Conservation (phyloP, 176 grass and related monocot genomes). For the Triticum timopheevii region DNA sequence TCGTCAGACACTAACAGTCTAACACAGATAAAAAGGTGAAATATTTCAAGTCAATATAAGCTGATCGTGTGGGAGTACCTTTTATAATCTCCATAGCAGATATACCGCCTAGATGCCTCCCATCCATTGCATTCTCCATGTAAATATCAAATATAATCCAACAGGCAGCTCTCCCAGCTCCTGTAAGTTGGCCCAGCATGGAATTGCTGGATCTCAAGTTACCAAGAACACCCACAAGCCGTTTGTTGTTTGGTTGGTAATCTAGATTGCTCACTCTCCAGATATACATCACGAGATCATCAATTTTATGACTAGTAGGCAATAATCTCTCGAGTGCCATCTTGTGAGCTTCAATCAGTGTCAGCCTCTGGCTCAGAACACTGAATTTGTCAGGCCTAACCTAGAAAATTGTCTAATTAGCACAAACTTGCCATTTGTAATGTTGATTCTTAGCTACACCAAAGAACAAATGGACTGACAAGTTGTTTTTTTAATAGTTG, state of each 20-base stretch:
- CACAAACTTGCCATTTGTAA: conserved; percentile 33
- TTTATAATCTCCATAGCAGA: conserved; percentile 59
- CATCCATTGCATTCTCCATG: conserved; percentile 74
- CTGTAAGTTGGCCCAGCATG: conserved; percentile 46
- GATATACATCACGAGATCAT: conserved; percentile 48
- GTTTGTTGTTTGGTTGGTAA: conserved; percentile 55
- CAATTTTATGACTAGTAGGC: conserved; percentile 41
- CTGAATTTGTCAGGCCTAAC: conserved; percentile 89
- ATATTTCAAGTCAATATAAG: not conserved
- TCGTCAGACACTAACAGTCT: not conserved
- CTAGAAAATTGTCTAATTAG: conserved; percentile 49
- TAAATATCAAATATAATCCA: conserved; percentile 82
- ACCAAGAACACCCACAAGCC: conserved; percentile 55
- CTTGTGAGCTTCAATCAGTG: conserved; percentile 73
- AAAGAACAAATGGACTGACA: conserved; percentile 8
- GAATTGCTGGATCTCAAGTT: conserved; percentile 43
- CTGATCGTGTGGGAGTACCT: conserved; percentile 31
- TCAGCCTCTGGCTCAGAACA: conserved; percentile 65
- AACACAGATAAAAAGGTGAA: not conserved
- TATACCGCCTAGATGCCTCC: conserved; percentile 58
- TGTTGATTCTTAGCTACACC: conserved; percentile 12
- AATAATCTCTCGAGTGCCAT: conserved; percentile 45
- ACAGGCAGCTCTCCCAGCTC: conserved; percentile 62
- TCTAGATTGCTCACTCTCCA: conserved; percentile 46
- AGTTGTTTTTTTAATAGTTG: conserved; percentile 2